Conservation (phyloP, 495 filamentous ascomycete species). For the Letharia lupina region DNA sequence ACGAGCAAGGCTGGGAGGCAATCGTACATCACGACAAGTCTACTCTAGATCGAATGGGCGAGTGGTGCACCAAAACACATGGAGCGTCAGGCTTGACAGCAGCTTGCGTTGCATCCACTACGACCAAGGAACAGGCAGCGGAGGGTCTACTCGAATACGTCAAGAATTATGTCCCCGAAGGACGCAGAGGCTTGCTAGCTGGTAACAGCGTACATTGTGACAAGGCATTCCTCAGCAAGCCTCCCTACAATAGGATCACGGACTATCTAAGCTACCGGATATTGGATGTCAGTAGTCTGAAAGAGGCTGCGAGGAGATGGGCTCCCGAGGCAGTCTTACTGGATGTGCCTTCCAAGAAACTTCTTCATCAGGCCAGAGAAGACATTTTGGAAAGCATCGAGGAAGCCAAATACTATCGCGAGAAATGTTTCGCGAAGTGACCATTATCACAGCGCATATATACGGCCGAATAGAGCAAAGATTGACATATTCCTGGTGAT, state of each 20-base stretch:
- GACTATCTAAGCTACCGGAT: slow-evolving; percentile 82
- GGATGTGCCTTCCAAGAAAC: slow-evolving; percentile 60
- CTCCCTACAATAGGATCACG: slow-evolving; percentile 62
- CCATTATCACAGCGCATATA: not conserved
- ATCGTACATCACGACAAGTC: slow-evolving; percentile 68
- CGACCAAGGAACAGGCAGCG: slow-evolving; percentile 64
- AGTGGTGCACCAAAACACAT: slow-evolving; percentile 59
- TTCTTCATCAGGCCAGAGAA: slow-evolving; percentile 69
- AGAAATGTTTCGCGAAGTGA: slow-evolving; percentile 43
- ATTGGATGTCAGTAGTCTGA: slow-evolving; percentile 81
- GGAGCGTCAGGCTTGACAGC: slow-evolving; percentile 69
- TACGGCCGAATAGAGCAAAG: not conserved
- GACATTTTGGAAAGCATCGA: slow-evolving; percentile 95
- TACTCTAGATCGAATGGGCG: slow-evolving; percentile 65
- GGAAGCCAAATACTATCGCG: slow-evolving; percentile 76
- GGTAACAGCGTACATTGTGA: slow-evolving; percentile 92
- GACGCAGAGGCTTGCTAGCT: slow-evolving; percentile 61
- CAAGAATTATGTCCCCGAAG: slow-evolving; percentile 54
- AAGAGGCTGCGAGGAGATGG: slow-evolving; percentile 84
- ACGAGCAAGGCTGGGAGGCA: slow-evolving; percentile 67
- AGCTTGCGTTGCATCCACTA: slow-evolving; percentile 64
- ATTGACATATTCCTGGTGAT: not conserved
- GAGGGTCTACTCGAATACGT: slow-evolving; percentile 70
- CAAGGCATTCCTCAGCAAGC: slow-evolving; percentile 66
- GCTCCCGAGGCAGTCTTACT: slow-evolving; percentile 49